Evolutionary conservation across 2,329 filamentous ascomycete species (phyloP).

Genomic region (Cyphellophora europaea): DNA sequence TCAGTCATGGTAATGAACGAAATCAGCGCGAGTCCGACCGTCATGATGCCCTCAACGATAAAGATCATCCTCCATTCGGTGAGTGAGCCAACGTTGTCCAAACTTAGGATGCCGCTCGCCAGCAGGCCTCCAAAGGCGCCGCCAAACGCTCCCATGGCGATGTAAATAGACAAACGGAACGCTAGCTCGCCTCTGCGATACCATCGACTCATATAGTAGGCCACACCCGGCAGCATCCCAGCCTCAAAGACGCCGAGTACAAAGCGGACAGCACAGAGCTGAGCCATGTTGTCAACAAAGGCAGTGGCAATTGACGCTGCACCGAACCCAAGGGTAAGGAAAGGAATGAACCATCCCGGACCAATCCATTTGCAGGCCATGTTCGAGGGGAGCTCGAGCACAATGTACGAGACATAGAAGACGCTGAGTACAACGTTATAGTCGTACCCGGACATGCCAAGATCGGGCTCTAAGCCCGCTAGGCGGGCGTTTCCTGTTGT

Average conservation of each 20-base stretch:
- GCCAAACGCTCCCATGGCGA: slow-evolving; percentile 61
- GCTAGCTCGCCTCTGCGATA: slow-evolving; percentile 60
- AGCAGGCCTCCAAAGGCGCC: slow-evolving; percentile 64
- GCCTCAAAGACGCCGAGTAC: slow-evolving; percentile 53
- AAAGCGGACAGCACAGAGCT: slow-evolving; percentile 54
- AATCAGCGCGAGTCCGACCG: slow-evolving; percentile 47
- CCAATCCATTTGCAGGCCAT: slow-evolving; percentile 62
- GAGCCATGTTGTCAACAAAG: slow-evolving; percentile 48
- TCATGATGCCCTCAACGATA: slow-evolving; percentile 60
- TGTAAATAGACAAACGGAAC: slow-evolving; percentile 59
- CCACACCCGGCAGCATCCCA: slow-evolving; percentile 64
- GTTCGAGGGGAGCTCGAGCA: slow-evolving; percentile 63
- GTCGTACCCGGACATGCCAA: slow-evolving; percentile 51
- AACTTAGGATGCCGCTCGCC: slow-evolving; percentile 53
- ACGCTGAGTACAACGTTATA: slow-evolving; percentile 60
- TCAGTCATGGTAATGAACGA: slow-evolving; percentile 59
- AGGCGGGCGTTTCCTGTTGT: slow-evolving; percentile 55
- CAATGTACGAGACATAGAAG: slow-evolving; percentile 65
- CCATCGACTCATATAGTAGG: slow-evolving; percentile 46
- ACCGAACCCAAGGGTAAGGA: slow-evolving; percentile 54
- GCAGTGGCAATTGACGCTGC: slow-evolving; percentile 55
- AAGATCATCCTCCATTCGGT: slow-evolving; percentile 62
- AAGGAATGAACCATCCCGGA: slow-evolving; percentile 62
- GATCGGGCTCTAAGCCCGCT: slow-evolving; percentile 55
- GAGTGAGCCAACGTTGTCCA: slow-evolving; percentile 49